Percentiles rank a stretch among this genome's conserved stretches.
Evolutionary conservation across 1,284 basidiomycete species (phyloP).

Genomic region (Sporisorium sorghi): DNA sequence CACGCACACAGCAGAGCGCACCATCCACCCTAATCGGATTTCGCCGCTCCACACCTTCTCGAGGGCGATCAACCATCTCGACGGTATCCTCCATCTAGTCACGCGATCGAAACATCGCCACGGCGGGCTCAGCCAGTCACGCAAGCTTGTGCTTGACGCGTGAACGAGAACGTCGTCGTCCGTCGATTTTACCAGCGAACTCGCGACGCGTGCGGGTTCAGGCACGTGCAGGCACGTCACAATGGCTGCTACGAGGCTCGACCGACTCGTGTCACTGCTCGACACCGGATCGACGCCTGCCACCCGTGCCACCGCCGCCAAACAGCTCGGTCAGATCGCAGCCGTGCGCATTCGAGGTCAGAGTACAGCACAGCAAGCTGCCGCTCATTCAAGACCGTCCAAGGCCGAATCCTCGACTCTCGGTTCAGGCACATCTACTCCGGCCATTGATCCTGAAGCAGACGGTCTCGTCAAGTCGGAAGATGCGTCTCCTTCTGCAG

Average conservation of each 20-base stretch:
- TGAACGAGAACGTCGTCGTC: neutral
- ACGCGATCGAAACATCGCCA: neutral
- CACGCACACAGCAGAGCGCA: neutral
- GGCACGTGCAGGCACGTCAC: slow-evolving; percentile 6
- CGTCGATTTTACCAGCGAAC: neutral
- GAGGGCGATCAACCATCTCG: neutral
- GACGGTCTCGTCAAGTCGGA: slow-evolving; percentile 40
- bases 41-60: neutral
- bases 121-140: neutral
- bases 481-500: slow-evolving; percentile 15
- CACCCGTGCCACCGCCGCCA: slow-evolving; percentile 87
- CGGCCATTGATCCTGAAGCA: slow-evolving; percentile 37
- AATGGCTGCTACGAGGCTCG: slow-evolving; percentile 73
- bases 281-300: slow-evolving; percentile 88
- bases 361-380: slow-evolving; percentile 41
- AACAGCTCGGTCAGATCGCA: slow-evolving; percentile 89
- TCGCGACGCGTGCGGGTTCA: slow-evolving; percentile 1
- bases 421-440: slow-evolving; percentile 40
- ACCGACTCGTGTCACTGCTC: slow-evolving; percentile 88
- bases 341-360: slow-evolving; percentile 71
- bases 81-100: neutral
- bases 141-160: neutral
- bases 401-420: slow-evolving; percentile 16
- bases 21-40: neutral
- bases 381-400: slow-evolving; percentile 23